Evolutionary conservation across 1,284 basidiomycete genomes (phyloP), one percentile per base, ranked within the genome.

Genomic region (Boletus mariae): DNA sequence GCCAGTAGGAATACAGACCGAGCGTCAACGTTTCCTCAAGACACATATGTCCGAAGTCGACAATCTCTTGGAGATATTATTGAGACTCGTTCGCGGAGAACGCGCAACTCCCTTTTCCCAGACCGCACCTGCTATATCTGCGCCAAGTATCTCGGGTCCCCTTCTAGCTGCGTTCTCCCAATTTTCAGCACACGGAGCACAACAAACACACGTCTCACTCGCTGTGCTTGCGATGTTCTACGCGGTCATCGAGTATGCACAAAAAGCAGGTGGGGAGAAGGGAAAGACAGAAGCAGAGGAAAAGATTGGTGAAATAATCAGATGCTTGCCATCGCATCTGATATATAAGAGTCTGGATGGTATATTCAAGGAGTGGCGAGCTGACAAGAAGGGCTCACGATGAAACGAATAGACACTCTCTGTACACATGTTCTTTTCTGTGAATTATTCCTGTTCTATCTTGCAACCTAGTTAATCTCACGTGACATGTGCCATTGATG

Each of bases 131-230:
- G 75, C 80, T 2, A 79, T 85, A 44, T 80, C 83, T 31, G 76
- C 77, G 6, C 80, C 81, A 7, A 82, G 77, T 60, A 72, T 86
- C 47, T 79, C 80, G 51, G 83, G 86, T 7, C 83, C 83, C 37
- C 75, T 86, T 55, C 74, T 85, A 2, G 76, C 85, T 23, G 90
- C 90, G 13, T 77, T 92, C 35, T 77, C 82, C 4, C 80, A 83
- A 23, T 83, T 84, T 42, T 90, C 89, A 7, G 83, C 89, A 6
- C 92, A 94, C 64, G 85, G 85, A 17, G 77, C 82, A 45, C 90
- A 95, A 64, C 94, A 98, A 73, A 97, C 93, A 1, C 94, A 95
- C 62, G 89, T 96, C 32, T 92, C 89, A 8, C 79, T 98, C 23
- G 92, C 94, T 5, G 91, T 98, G 26, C 76, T 97, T 54, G 92